These are phyloP conservation scores for Scenedesmus sp. DNA, from an alignment of 163 green algal species.

Conservation along the genomic window DNA sequence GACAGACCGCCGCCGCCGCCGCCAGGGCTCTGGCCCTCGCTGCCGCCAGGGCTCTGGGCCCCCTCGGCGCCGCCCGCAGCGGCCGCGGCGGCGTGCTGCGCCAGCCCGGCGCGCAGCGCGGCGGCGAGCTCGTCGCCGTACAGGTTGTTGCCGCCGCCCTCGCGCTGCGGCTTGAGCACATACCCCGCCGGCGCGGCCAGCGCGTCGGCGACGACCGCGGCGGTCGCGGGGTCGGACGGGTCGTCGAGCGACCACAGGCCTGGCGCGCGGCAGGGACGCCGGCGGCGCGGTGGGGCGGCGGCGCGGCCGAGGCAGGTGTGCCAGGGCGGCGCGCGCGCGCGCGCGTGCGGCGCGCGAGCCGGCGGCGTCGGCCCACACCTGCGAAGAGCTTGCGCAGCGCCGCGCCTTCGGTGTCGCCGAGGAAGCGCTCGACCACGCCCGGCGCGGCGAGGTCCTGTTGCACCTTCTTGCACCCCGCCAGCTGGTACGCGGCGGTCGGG, in stretches of 20 bases:
- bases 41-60: too few relatives aligned
- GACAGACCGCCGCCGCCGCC: slow-evolving; percentile 62
- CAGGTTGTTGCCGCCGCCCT: slow-evolving; percentile 98
- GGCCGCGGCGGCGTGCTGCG: too few relatives aligned
- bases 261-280: background rate
- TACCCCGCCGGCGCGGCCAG: slow-evolving; percentile 77
- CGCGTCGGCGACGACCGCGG: slow-evolving; percentile 64
- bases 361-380: slow-evolving; percentile 1
- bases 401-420: slow-evolving; percentile 20
- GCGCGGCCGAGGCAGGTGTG: too few relatives aligned
- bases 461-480: slow-evolving; percentile 87
- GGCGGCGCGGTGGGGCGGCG: too few relatives aligned
- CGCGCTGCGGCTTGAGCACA: slow-evolving; percentile 97
- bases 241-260: slow-evolving; percentile 71
- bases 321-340: too few relatives aligned
- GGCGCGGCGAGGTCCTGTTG: slow-evolving; percentile 90
- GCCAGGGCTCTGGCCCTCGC: background rate
- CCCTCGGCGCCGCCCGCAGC: too few relatives aligned
- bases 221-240: slow-evolving; percentile 29
- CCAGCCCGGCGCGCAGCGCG: slow-evolving; percentile 14
- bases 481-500: slow-evolving; percentile 86
- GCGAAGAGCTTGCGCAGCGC: slow-evolving; percentile 23
- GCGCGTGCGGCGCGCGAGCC: background rate
- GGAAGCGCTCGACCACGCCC: slow-evolving; percentile 82
- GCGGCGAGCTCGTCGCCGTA: slow-evolving; percentile 79